phyloP scores from a whole-genome alignment of 805 yeast genomes.

The Metschnikowia gelsemii region DNA sequence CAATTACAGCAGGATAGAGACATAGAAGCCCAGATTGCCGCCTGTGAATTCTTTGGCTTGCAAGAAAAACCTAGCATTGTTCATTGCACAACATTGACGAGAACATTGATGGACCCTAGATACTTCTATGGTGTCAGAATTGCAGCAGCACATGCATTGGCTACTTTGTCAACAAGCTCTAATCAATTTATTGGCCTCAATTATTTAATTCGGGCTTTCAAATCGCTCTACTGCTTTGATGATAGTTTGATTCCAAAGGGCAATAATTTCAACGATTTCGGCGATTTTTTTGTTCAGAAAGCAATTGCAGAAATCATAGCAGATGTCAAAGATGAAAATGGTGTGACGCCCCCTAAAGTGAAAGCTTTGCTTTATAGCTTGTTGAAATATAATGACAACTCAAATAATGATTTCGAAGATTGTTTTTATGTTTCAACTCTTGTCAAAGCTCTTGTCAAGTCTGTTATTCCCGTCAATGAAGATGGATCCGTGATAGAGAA shows the following conservation, averaged over 20 bases:
- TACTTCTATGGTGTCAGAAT: conserved; percentile 87
- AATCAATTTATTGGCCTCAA: conserved; percentile 68
- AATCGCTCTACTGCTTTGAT: conserved; percentile 69
- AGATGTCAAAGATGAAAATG: conserved; percentile 57
- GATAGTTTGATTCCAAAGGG: conserved; percentile 63
- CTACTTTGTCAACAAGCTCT: conserved; percentile 60
- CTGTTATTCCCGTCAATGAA: conserved; percentile 23
- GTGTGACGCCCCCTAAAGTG: conserved; percentile 57
- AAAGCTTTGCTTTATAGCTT: conserved; percentile 65
- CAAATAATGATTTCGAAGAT: conserved; percentile 75
- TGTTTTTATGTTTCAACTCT: conserved; percentile 61
- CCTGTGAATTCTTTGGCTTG: conserved; percentile 69
- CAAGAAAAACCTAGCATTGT: conserved; percentile 55
- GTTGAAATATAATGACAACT: conserved; percentile 81
- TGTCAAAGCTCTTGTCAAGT: conserved; percentile 50
- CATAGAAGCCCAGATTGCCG: conserved; percentile 91
- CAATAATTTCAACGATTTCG: conserved; percentile 75
- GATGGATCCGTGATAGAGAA: conserved; percentile 11
- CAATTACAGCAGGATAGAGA: conserved; percentile 94
- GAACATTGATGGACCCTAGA: conserved; percentile 80
- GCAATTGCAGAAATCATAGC: conserved; percentile 66
- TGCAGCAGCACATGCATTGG: conserved; percentile 81
- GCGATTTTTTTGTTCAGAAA: conserved; percentile 66
- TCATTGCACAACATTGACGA: conserved; percentile 71
- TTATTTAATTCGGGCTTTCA: conserved; percentile 70